phyloP scores from a whole-genome alignment of 164 flowering plant species.

The Vitis amurensis region DNA sequence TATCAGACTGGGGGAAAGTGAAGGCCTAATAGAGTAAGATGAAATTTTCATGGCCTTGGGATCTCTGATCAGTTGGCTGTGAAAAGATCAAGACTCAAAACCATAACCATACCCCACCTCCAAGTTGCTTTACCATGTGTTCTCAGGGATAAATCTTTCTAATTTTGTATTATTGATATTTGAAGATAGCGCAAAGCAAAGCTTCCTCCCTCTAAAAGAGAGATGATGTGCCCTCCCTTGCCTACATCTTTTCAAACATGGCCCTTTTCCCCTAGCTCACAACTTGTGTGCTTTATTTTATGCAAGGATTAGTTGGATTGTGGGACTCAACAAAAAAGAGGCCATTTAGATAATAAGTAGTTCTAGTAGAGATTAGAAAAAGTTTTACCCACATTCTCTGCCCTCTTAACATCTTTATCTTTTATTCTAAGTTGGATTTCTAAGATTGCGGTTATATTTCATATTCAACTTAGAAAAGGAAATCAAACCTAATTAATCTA shows the following conservation, averaged over 20 bases:
- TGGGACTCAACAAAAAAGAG: slow-evolving; percentile 7
- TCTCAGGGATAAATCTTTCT: neutral
- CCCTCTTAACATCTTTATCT: neutral
- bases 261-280: neutral
- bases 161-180: neutral
- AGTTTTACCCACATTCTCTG: neutral
- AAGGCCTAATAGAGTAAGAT: too few species aligned
- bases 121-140: neutral
- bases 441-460: neutral
- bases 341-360: neutral
- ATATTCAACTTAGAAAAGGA: neutral
- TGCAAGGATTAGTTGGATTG: slow-evolving; percentile 5
- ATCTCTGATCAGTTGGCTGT: neutral
- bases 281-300: neutral
- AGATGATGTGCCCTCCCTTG: neutral
- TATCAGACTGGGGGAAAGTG: neutral
- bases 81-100: neutral
- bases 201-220: neutral
- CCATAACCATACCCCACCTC: too few species aligned
- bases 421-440: neutral
- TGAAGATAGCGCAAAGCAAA: neutral
- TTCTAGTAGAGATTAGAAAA: neutral
- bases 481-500: neutral
- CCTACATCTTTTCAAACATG: neutral
- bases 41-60: neutral